Percentiles rank a stretch among this genome's conserved stretches.
phyloP scores from a whole-genome alignment of 1,284 basidiomycete species.

The Ceratobasidium sp. region DNA sequence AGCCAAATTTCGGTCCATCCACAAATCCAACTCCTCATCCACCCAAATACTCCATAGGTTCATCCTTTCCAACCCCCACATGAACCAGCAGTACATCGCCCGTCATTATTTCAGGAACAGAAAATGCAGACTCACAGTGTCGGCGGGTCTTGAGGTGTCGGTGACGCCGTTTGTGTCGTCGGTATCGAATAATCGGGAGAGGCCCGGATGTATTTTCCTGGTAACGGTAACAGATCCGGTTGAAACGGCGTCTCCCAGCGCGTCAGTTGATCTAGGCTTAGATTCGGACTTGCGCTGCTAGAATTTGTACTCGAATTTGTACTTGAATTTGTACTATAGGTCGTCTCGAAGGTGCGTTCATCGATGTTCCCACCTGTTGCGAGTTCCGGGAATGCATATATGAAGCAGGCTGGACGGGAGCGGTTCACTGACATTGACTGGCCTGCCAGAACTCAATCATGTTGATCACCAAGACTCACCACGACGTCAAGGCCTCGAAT shows the following conservation, averaged over 20 bases:
- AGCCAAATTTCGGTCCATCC: constrained; percentile 28
- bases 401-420: background rate
- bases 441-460: constrained; percentile 56
- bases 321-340: background rate
- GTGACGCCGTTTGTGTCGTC: constrained; percentile 33
- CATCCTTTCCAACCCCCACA: background rate
- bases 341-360: constrained; percentile 12
- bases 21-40: background rate
- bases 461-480: constrained; percentile 82
- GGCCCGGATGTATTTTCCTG: constrained; percentile 1
- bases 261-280: background rate
- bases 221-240: background rate
- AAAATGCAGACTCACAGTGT: constrained; percentile 24
- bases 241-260: background rate
- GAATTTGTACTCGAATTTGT: background rate
- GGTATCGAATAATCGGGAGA: constrained; percentile 15
- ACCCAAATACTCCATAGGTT: background rate
- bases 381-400: constrained; percentile 15
- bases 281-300: background rate
- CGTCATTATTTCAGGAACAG: background rate
- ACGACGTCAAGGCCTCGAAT: constrained; percentile 71
- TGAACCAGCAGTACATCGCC: background rate
- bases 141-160: constrained; percentile 34
- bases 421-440: background rate
- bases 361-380: constrained; percentile 34